Percentiles rank a stretch among this genome's conserved stretches.
Evolutionary conservation across 495 filamentous ascomycete genomes (phyloP).

Genomic region (Neurospora hispaniola): DNA sequence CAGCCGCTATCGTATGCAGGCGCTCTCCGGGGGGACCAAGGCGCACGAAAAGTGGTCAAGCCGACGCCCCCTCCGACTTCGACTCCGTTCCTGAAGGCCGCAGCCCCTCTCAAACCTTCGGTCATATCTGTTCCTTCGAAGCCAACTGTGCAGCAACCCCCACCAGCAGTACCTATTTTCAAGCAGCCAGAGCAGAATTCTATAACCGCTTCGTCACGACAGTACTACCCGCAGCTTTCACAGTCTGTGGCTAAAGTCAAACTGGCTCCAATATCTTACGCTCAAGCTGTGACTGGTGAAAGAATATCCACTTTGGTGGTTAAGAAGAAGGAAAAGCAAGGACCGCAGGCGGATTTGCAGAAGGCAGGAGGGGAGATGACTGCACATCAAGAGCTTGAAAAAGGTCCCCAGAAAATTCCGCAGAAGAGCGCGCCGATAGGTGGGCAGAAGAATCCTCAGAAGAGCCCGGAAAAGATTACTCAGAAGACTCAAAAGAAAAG

Average conservation of each 20-base stretch:
- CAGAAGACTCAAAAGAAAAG: neutral
- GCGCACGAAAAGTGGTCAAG: neutral
- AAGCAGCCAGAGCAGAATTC: neutral
- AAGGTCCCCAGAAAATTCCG: neutral
- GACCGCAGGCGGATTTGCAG: neutral
- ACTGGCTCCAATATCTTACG: neutral
- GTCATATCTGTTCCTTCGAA: neutral
- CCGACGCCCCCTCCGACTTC: neutral
- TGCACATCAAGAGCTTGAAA: neutral
- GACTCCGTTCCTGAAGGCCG: neutral
- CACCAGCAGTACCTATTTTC: neutral
- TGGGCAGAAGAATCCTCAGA: neutral
- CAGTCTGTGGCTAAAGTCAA: neutral
- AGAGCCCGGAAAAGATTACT: neutral
- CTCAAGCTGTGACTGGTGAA: conserved; percentile 1
- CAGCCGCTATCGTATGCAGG: neutral
- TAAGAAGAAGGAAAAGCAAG: neutral
- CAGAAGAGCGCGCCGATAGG: neutral
- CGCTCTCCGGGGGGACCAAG: neutral
- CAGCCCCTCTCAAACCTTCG: neutral
- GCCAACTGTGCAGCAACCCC: neutral
- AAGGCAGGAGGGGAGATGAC: neutral
- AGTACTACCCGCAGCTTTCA: neutral
- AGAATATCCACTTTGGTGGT: neutral
- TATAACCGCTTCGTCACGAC: neutral